A percentile compares a stretch with the other conserved stretches of the same genome.
phyloP scores from a whole-genome alignment of 23 red algal genomes.

The Gracilaria caudata region DNA sequence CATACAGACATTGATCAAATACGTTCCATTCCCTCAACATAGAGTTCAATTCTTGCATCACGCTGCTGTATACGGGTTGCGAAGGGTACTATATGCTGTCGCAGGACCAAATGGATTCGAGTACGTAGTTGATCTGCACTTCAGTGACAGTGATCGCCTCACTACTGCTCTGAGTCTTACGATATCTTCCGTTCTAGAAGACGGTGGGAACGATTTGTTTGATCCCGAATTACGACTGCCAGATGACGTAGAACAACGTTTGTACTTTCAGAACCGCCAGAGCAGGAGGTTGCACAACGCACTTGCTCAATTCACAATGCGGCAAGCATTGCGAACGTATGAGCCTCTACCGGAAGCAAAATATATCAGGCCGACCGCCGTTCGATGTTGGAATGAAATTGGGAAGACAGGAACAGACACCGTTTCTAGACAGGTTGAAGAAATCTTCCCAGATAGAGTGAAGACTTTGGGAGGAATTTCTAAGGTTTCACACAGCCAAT shows the following conservation, averaged over 20 bases:
- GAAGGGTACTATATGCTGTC: background rate
- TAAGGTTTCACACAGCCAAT: background rate
- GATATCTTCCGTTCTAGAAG: background rate
- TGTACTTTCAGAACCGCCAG: background rate
- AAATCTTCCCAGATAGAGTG: background rate
- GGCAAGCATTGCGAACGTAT: background rate
- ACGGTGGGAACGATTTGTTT: background rate
- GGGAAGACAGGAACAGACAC: conserved; percentile 22
- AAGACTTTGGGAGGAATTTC: conserved; percentile 12
- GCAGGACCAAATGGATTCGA: background rate
- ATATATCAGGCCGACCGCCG: background rate
- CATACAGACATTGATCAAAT: background rate
- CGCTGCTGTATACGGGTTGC: background rate
- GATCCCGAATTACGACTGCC: background rate
- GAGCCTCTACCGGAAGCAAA: conserved; percentile 10
- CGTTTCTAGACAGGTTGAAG: background rate
- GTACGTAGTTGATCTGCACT: background rate
- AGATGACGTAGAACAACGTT: background rate
- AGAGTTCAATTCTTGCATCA: background rate
- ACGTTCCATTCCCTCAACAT: background rate
- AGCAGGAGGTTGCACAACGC: background rate
- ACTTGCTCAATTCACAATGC: background rate
- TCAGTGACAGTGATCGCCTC: background rate
- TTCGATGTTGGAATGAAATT: conserved; percentile 19
- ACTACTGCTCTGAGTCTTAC: background rate